Percentiles rank a stretch among this genome's conserved stretches.
These are phyloP conservation scores for Mrakia blollopis DNA, from an alignment of 768 basidiomycete species.

Conservation along the genomic window DNA sequence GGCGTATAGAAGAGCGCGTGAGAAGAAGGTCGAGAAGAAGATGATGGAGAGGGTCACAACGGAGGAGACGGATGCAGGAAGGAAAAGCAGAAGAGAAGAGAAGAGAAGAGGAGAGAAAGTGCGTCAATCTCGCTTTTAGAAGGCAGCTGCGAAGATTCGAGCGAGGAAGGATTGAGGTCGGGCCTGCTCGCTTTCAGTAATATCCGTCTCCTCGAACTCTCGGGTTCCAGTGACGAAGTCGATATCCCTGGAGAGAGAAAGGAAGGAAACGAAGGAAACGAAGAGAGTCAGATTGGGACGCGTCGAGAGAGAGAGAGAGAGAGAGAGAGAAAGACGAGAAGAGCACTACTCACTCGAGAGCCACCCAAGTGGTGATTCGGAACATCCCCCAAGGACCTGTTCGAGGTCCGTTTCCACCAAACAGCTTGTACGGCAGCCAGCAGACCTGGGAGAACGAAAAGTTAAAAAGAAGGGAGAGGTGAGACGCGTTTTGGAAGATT, in stretches of 20 bases:
- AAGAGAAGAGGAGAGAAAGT: no score
- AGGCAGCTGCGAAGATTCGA: no score
- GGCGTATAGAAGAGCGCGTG: no score
- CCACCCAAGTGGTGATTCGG: conserved; percentile 34
- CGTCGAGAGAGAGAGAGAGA: neutral
- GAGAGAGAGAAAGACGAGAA: no score
- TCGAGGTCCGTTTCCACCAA: conserved; percentile 9
- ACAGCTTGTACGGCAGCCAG: conserved; percentile 37
- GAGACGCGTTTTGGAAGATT: no score
- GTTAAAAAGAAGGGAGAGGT: no score
- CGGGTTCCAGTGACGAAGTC: conserved; percentile 37
- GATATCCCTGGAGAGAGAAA: conserved; percentile 29
- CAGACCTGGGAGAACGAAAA: neutral
- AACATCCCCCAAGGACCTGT: neutral
- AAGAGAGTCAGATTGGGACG: neutral
- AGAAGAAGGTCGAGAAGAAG: no score
- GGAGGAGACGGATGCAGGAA: no score
- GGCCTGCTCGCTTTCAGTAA: conserved; percentile 16
- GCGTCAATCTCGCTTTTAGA: no score
- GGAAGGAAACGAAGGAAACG: neutral
- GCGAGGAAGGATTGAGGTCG: no score
- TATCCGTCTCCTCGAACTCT: conserved; percentile 35
- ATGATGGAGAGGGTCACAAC: no score
- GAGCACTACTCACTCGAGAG: conserved; percentile 25
- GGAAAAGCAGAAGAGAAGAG: no score